Conservation (phyloP, 2,329 filamentous ascomycete species). For the Fusarium paranaense region DNA sequence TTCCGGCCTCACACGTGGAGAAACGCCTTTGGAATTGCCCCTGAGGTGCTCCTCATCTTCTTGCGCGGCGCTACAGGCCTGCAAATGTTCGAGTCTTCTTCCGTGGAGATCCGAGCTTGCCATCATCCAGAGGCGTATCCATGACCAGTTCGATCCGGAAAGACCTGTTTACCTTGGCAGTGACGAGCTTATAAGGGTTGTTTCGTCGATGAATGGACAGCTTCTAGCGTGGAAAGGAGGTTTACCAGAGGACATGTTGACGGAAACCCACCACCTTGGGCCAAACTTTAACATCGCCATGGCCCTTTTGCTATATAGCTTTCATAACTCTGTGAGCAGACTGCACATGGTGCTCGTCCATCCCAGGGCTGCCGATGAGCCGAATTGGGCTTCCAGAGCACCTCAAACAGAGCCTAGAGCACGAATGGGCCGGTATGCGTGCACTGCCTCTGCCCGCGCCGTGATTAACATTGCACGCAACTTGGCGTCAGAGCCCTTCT, state of each 20-base stretch:
- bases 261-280: not conserved
- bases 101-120: not conserved
- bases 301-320: not conserved
- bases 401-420: not conserved
- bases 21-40: not conserved
- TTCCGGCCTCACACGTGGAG: not conserved
- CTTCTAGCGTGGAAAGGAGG: not conserved
- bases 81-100: not conserved
- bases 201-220: not conserved
- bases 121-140: not conserved
- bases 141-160: not conserved
- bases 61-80: not conserved
- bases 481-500: not conserved
- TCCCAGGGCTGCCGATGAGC: not conserved
- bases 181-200: not conserved
- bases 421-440: not conserved
- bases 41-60: not conserved
- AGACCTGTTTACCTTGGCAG: not conserved
- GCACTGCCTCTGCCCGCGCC: not conserved
- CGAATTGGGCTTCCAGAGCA: not conserved
- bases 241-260: not conserved
- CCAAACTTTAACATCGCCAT: not conserved
- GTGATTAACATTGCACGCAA: not conserved
- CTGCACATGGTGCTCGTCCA: not conserved
- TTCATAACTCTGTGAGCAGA: not conserved